A percentile compares a stretch with the other conserved stretches of the same genome.
phyloP scores from a whole-genome alignment of 768 basidiomycete genomes.

The Mycena chlorophos region DNA sequence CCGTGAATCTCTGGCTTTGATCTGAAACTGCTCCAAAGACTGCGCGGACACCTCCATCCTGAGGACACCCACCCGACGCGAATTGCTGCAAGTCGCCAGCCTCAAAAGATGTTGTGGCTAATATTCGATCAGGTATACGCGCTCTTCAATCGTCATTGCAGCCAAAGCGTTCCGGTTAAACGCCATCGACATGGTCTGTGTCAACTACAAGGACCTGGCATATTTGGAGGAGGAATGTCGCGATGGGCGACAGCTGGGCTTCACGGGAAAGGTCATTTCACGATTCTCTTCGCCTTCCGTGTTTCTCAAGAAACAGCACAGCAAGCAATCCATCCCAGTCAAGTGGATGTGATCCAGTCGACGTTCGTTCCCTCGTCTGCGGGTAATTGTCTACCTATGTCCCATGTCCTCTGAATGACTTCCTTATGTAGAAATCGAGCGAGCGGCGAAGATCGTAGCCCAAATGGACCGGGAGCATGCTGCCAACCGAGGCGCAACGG shows the following conservation, averaged over 20 bases:
- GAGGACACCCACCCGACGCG: conserved; percentile 70
- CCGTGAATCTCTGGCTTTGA: conserved; percentile 1
- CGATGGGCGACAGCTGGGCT: conserved; percentile 82
- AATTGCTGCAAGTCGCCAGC: conserved; percentile 49
- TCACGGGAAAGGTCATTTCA: conserved; percentile 77
- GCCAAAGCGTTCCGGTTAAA: conserved; percentile 83
- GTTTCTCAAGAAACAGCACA: conserved; percentile 28
- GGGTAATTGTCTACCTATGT: conserved; percentile 41
- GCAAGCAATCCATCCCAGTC: conserved; percentile 95
- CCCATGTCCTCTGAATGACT: conserved; percentile 20
- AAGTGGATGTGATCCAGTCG: conserved; percentile 74
- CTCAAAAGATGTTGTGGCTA: neutral
- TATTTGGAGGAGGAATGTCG: conserved; percentile 71
- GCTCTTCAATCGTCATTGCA: conserved; percentile 76
- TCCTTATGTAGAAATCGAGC: conserved; percentile 55
- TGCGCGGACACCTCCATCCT: conserved; percentile 87
- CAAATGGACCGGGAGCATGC: conserved; percentile 48
- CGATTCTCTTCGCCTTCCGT: neutral
- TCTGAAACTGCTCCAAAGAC: conserved; percentile 48
- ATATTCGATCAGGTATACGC: conserved; percentile 49
- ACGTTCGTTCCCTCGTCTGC: conserved; percentile 74
- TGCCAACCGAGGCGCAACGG: conserved; percentile 52
- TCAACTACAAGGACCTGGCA: conserved; percentile 76
- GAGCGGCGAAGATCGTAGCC: conserved; percentile 57
- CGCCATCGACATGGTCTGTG: conserved; percentile 94